Evolutionary conservation across 2,329 filamentous ascomycete genomes (phyloP), one percentile per base, ranked within the genome.

Genomic region (Nemania sp.): DNA sequence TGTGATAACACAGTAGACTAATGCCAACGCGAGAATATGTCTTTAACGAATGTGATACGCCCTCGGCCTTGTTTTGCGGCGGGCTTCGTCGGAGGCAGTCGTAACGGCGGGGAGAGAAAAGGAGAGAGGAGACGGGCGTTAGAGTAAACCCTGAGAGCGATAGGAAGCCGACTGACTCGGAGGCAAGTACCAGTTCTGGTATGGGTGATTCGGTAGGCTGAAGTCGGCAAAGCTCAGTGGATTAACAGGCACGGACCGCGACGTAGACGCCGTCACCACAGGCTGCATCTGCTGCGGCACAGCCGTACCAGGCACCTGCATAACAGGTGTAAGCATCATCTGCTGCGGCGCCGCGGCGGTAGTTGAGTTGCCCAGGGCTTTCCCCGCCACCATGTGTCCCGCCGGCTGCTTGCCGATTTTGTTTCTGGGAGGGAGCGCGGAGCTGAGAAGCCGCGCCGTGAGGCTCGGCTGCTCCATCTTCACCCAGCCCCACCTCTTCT

Each of bases 131-230:
- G 18, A 5, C 4, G 41, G 5, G 24, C 15, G 20, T 74, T 58
- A 75, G 18, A 73, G 67, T 24, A 77, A 66, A 0, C 70, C 73
- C 29, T 76, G 74, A 18, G 73, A 72, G 47, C 71, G 75, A 54
- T 77, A 77, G 7, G 72, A 59, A 32, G 73, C 76, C 6, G 76
- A 77, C 53, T 79, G 84, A 72, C 87, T 91, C 1, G 92, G 92
- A 41, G 92, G 90, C 70, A 93, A 90, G 74, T 95, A 97, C 80
- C 90, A 90, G 58, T 90, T 89, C 76, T 93, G 90, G 76, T 96
- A 97, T 0, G 93, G 93, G 79, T 94, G 92, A 71, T 93, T 90
- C 3, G 92, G 90, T 73, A 91, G 84, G 26, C 85, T 90, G 77
- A 96, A 96, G 76, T 96, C 92, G 0, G 92, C 92, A 26, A 87